Base-by-base conservation (phyloP, 2,329 filamentous ascomycete genomes). In the Colletotrichum sp. region DNA sequence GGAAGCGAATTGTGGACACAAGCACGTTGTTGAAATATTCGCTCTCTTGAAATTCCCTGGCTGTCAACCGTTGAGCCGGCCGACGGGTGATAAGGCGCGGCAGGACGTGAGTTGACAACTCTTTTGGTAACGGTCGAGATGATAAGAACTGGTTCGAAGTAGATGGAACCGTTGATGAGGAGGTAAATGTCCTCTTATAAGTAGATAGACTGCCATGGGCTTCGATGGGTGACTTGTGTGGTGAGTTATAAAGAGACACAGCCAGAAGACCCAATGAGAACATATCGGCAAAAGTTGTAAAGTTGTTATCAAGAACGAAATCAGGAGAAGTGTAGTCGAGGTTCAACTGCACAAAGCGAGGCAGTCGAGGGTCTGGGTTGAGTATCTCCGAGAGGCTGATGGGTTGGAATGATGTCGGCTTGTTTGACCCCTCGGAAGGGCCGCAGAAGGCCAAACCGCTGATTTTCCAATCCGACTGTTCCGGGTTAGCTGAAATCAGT, bases 11-110 rank as follows among this genome's bases (percentile, higher is more conserved):
- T 0, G 97, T 98, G 0, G 96, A 98, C 26, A 99, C 95, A 6
- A 99, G 89, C 62, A 99, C 95, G 81, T 99, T 99, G 85, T 99
- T 96, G 83, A 99, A 99, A 83, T 98, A 99, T 79, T 95, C 93
- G 81, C 96, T 98, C 84, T 98, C 92, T 82, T 99, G 97, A 80
- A 99, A 99, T 80, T 98, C 96, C 70, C 92, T 92, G 6, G 96
- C 96, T 30, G 93, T 96, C 87, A 99, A 91, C 60, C 97, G 92
- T 82, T 98, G 95, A 5, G 96, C 95, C 4, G 97, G 95, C 71
- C 96, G 90, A 77, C 97, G 91, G 0, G 96, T 97, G 73, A 99
- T 96, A 60, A 99, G 90, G 30, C 94, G 90, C 4, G 97, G 96
- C 6, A 99, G 87, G 0, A 99, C 94, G 77, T 94, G 91, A 21